Conservation (phyloP, 1,284 basidiomycete genomes). For the Exobasidium cylindrosporum region DNA sequence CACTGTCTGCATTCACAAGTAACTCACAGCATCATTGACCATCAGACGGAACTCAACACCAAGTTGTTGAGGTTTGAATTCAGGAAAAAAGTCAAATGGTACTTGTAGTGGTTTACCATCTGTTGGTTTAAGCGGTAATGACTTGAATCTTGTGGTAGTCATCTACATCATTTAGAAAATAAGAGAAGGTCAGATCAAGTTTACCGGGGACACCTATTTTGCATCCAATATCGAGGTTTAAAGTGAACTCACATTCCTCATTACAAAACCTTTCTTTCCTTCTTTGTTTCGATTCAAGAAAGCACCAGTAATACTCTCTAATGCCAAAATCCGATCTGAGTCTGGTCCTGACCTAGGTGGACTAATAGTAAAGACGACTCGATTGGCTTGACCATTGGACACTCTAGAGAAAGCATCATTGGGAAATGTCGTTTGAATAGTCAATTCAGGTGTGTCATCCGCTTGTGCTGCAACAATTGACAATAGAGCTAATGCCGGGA, state of each 20-base stretch:
- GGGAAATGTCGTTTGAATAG: conserved; percentile 49
- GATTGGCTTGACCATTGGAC: conserved; percentile 51
- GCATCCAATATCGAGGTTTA: too few relatives aligned
- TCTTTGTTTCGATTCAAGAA: conserved; percentile 52
- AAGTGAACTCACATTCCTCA: conserved; percentile 45
- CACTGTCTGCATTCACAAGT: too few relatives aligned
- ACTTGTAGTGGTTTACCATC: conserved; percentile 43
- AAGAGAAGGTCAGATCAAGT: too few relatives aligned
- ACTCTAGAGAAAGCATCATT: conserved; percentile 50
- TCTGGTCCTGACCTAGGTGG: conserved; percentile 28
- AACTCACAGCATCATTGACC: conserved; percentile 34
- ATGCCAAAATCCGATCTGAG: conserved; percentile 38
- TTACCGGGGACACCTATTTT: background rate
- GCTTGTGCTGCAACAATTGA: conserved; percentile 28
- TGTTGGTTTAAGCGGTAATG: conserved; percentile 34
- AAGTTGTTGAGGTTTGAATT: conserved; percentile 52
- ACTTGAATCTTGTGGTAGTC: conserved; percentile 47
- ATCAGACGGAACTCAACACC: conserved; percentile 43
- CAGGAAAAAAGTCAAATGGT: conserved; percentile 50
- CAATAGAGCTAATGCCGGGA: background rate
- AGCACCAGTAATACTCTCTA: conserved; percentile 49
- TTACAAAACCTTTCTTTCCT: conserved; percentile 42
- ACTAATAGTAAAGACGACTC: conserved; percentile 48
- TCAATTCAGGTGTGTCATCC: conserved; percentile 46
- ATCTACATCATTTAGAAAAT: too few relatives aligned